Evolutionary conservation across 257 asterid genomes (phyloP), one percentile per base, ranked within the genome.

Genomic region (Nicotiana noctiflora): DNA sequence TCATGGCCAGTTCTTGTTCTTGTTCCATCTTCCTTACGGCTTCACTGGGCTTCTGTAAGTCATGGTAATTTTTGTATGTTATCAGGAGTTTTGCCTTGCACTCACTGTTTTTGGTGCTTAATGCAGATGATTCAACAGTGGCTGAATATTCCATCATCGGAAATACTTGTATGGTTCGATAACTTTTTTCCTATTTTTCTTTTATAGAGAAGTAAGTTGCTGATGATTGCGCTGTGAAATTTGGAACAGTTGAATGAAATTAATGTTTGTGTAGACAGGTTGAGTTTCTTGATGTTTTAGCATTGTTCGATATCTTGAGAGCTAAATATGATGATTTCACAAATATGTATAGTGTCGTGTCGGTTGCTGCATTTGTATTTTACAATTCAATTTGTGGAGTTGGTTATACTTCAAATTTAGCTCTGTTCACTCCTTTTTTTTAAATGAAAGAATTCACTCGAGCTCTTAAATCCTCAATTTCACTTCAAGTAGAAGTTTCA

Each of bases 41-140:
- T 95, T 64, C 99, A 95, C 10, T 95, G 99, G 99, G 99, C 99
- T 89, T 90, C 98, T 82, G 98, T 93, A 88, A 90, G 98, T 90
- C 82, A 82, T 29, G 67, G 66, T 34, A 74, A 53, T 70, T 15
- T 80, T 31, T 72, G 67, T 82, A 77, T 75, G 61, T 75, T 70
- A 25, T 55, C 56, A 57, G 49, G 37, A 27, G 80, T 64, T 23
- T 34, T 49, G 62, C 25, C 63, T 52, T 81, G 62, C 83, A 75
- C 79, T 81, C 76, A 80, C 77, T 74, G 79, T 59, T 79, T 63
- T 74, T 31, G 84, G 59, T 87, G 70, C 76, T 79, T 61, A 19
- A 21, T 90, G 88, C 93, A 93, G 99, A 95, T 88, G 96, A 91
- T 95, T 83, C 94, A 92, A 77, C 93, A 93, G 32, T 95, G 99